These are phyloP conservation scores for Calvatia gigantea DNA, from an alignment of 768 basidiomycete species.

Conservation along the genomic window DNA sequence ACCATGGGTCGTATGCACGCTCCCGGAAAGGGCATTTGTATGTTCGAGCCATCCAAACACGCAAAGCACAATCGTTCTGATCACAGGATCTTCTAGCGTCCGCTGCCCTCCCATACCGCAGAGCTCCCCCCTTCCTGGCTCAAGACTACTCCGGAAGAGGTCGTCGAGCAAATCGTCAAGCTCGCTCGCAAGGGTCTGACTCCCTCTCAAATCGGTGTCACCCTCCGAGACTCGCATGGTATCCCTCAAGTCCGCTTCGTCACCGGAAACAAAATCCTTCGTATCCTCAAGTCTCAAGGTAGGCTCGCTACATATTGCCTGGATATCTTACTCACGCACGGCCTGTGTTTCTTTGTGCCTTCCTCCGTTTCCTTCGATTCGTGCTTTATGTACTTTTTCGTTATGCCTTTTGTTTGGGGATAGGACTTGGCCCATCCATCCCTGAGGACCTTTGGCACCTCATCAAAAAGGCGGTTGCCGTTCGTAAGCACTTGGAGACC, in stretches of 20 bases:
- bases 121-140: constrained; percentile 94
- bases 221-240: constrained; percentile 96
- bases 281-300: constrained; percentile 96
- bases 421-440: constrained; percentile 95
- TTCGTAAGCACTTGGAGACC: constrained; percentile 96
- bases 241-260: constrained; percentile 98
- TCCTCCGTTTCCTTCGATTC: constrained; percentile 14
- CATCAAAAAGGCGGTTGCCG: constrained; percentile 99
- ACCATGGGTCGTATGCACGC: constrained; percentile 99
- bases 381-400: constrained; percentile 18
- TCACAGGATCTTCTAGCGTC: constrained; percentile 51
- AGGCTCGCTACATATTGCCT: constrained; percentile 26
- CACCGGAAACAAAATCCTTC: constrained; percentile 98
- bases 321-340: constrained; percentile 25
- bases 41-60: constrained; percentile 30
- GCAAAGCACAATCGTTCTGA: constrained; percentile 2
- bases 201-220: constrained; percentile 97
- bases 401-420: constrained; percentile 50
- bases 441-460: constrained; percentile 99
- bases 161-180: constrained; percentile 95
- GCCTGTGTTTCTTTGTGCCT: constrained; percentile 14
- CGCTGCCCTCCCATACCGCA: constrained; percentile 97
- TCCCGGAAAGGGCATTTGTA: constrained; percentile 99
- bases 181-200: constrained; percentile 97
- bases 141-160: constrained; percentile 93